Percentiles rank a stretch among this genome's conserved stretches.
Evolutionary conservation across 2,329 filamentous ascomycete genomes (phyloP).

Genomic region (Pleomassaria siparia): DNA sequence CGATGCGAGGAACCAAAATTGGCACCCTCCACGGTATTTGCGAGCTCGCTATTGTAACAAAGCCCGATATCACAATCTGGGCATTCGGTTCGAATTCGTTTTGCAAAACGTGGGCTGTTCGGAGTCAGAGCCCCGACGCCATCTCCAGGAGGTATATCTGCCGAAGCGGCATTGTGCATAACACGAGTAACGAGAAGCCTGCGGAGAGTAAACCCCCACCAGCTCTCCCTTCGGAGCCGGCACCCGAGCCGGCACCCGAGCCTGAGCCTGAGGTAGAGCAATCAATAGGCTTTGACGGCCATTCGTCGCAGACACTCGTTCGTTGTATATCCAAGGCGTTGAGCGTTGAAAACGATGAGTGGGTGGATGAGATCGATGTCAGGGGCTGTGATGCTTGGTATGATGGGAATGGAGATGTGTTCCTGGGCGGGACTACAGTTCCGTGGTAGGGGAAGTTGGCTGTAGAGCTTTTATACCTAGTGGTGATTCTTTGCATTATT

Average conservation of each 20-base stretch:
- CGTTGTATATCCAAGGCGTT: constrained; percentile 24
- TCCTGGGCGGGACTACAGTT: no score
- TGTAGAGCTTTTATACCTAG: no score
- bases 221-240: not conserved
- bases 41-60: constrained; percentile 54
- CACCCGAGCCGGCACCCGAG: not conserved
- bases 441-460: no score
- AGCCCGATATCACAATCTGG: constrained; percentile 53
- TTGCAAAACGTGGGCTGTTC: constrained; percentile 52
- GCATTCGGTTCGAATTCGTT: constrained; percentile 51
- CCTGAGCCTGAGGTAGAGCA: not conserved
- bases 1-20: constrained; percentile 53
- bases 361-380: constrained; percentile 31
- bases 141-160: constrained; percentile 22
- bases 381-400: constrained; percentile 33
- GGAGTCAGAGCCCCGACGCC: constrained; percentile 21
- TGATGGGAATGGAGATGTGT: constrained; percentile 30
- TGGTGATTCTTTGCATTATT: no score
- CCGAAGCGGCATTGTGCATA: constrained; percentile 28
- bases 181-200: constrained; percentile 14
- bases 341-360: constrained; percentile 30
- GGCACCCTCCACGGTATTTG: constrained; percentile 50
- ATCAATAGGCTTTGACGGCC: constrained; percentile 23
- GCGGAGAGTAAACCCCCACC: constrained; percentile 2
- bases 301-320: constrained; percentile 11